Evolutionary conservation across 345 rosid genomes (phyloP).

Genomic region (Stellera chamaejasme): DNA sequence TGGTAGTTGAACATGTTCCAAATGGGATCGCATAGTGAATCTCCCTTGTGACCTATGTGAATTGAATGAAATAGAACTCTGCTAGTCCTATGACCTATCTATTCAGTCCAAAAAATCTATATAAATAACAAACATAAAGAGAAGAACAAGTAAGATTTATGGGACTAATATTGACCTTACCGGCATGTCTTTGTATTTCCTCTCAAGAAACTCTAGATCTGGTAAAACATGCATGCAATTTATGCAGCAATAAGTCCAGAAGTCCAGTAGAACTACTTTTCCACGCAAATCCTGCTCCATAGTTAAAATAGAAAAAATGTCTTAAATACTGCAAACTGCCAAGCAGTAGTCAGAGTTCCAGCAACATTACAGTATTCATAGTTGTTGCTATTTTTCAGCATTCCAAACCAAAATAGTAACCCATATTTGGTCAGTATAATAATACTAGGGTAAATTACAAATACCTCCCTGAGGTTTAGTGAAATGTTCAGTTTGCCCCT

Average conservation of each 20-base stretch:
- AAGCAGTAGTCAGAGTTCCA: neutral
- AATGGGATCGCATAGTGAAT: too few relatives aligned
- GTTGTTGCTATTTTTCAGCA: too few relatives aligned
- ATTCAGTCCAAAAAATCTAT: neutral
- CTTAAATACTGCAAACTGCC: neutral
- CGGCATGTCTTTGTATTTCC: slow-evolving; percentile 79
- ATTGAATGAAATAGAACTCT: too few relatives aligned
- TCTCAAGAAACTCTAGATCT: slow-evolving; percentile 83
- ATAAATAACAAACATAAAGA: neutral
- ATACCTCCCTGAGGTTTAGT: too few relatives aligned
- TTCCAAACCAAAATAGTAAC: too few relatives aligned
- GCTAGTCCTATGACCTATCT: too few relatives aligned
- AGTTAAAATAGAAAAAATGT: slow-evolving; percentile 7
- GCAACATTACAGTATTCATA: too few relatives aligned
- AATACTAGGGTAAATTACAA: too few relatives aligned
- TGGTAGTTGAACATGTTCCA: too few relatives aligned
- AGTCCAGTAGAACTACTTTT: slow-evolving; percentile 87
- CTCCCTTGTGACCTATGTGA: too few relatives aligned
- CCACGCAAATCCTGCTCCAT: slow-evolving; percentile 72
- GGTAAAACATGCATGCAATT: slow-evolving; percentile 94
- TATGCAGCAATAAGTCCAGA: slow-evolving; percentile 98
- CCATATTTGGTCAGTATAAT: too few relatives aligned
- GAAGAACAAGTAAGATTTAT: slow-evolving; percentile 6
- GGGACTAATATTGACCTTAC: slow-evolving; percentile 30
- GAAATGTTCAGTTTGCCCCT: too few relatives aligned